Conservation (phyloP, 371 early-diverging fungal species). For the Lichtheimia corymbifera region DNA sequence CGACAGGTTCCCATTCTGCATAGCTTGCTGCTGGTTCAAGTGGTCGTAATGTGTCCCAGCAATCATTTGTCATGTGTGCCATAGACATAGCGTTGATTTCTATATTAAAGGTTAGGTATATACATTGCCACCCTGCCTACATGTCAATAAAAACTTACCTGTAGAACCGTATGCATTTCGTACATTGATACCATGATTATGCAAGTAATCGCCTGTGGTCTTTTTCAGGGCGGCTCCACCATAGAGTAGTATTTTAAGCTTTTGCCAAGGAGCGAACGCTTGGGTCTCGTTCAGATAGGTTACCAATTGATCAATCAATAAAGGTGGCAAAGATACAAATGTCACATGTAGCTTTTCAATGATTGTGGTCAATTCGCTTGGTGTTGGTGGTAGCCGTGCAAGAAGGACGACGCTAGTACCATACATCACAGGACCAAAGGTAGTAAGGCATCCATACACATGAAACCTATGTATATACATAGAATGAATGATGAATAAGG, state of each 20-base stretch:
- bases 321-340: not conserved
- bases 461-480: not conserved
- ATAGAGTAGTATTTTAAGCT: conserved; percentile 2
- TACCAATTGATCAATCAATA: not conserved
- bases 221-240: conserved; percentile 5
- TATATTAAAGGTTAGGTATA: not conserved
- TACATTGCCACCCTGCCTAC: not conserved
- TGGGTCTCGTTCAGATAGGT: conserved; percentile 1
- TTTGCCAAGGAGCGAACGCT: not conserved
- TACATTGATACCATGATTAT: conserved; percentile 8
- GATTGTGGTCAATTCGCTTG: not conserved
- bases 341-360: not conserved
- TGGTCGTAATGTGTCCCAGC: conserved; percentile 1
- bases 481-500: too few relatives aligned
- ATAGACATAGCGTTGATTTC: conserved; percentile 3
- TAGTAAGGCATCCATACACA: not conserved
- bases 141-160: not conserved
- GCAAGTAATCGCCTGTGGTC: conserved; percentile 3
- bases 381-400: not conserved
- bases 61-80: not conserved
- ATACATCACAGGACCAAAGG: not conserved
- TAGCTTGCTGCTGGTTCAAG: not conserved
- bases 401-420: not conserved
- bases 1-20: conserved; percentile 1
- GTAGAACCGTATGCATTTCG: conserved; percentile 11